Base-by-base conservation (phyloP, 2,329 filamentous ascomycete species). In the Drechmeria coniospora region DNA sequence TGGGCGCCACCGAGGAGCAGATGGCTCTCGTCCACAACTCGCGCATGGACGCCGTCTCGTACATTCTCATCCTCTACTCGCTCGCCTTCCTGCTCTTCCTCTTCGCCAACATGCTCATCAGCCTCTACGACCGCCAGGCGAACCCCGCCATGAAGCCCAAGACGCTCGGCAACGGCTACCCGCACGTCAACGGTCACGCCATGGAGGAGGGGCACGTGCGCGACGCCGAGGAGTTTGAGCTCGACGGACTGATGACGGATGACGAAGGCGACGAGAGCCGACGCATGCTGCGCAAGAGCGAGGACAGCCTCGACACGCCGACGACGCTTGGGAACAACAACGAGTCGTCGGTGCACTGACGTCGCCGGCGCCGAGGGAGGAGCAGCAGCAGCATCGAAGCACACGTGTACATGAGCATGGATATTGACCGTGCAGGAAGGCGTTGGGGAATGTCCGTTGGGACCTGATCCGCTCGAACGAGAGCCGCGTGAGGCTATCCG, bases 1-100 rank as follows among this genome's bases (percentile, higher is more conserved):
- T 95, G 84, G 80, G 83, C 18, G 87, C 90, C 11, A 95, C 84
- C 1, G 90, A 95, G 50, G 86, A 98, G 56, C 90, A 95, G 54
- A 93, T 95, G 81, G 46, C 63, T 14, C 61, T 94, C 2, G 62
- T 95, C 5, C 65, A 71, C 22, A 61, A 70, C 21, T 78, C 80
- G 0, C 66, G 74, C 33, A 74, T 95, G 43, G 84, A 84, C 15
- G 83, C 92, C 45, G 81, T 95, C 23, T 78, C 86, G 5, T 98
- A 95, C 51, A 73, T 95, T 22, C 65, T 98, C 15, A 86, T 95
- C 29, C 60, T 94, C 8, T 95, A 79, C 63, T 92, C 82, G 43
- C 63, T 94, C 28, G 78, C 87, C 15, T 94, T 92, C 52, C 54
- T 98, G 13, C 52, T 93, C 25, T 98, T 93, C 60, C 73, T 98